These are phyloP conservation scores for Sphagnum magellanicum DNA, from an alignment of 228 moss, liverwort and hornwort genomes.

Conservation along the genomic window DNA sequence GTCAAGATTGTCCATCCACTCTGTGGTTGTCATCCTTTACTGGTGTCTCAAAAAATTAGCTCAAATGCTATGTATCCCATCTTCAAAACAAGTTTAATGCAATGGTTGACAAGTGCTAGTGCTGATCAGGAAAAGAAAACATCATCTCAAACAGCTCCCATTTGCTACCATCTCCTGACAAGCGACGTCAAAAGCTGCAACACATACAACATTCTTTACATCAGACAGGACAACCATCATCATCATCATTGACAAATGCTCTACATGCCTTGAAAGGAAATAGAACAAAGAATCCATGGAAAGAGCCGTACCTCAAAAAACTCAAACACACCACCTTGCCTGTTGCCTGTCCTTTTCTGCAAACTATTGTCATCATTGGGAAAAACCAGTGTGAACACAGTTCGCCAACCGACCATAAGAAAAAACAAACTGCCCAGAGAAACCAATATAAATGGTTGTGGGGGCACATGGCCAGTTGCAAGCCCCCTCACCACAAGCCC, in stretches of 20 bases:
- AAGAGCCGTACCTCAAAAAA: slow-evolving; percentile 60
- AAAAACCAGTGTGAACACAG: slow-evolving; percentile 60
- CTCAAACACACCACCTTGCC: slow-evolving; percentile 71
- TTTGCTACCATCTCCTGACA: slow-evolving; percentile 71
- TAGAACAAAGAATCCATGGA: neutral
- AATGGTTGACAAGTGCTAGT: no score
- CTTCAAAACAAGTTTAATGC: no score
- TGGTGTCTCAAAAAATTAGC: no score
- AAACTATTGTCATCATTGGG: slow-evolving; percentile 48
- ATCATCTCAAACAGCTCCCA: neutral
- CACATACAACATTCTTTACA: neutral
- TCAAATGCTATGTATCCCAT: no score
- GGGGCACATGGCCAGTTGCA: slow-evolving; percentile 72
- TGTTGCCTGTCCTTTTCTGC: slow-evolving; percentile 42
- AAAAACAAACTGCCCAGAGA: slow-evolving; percentile 80
- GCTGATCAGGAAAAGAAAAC: no score
- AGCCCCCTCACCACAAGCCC: slow-evolving; percentile 75
- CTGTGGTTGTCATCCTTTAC: no score
- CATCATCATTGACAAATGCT: neutral
- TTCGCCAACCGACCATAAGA: slow-evolving; percentile 91
- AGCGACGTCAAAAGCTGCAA: slow-evolving; percentile 78
- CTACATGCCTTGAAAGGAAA: neutral
- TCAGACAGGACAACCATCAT: neutral
- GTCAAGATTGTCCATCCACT: no score
- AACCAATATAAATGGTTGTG: slow-evolving; percentile 77